Evolutionary conservation across 2,329 filamentous ascomycete genomes (phyloP).

Genomic region (Aureobasidium lini): DNA sequence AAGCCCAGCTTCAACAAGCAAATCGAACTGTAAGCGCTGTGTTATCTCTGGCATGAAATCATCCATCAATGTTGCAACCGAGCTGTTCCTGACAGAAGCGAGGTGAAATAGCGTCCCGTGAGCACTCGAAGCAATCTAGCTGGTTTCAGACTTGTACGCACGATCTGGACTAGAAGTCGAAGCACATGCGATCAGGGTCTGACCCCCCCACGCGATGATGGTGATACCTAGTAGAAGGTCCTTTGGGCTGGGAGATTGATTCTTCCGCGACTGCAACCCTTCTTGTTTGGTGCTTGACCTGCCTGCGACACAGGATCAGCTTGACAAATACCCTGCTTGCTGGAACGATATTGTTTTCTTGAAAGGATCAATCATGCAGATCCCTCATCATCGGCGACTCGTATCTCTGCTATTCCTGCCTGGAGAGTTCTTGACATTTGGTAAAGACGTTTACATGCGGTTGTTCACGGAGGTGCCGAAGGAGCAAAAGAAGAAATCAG

Average conservation of each 20-base stretch:
- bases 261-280: neutral
- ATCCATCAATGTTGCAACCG: neutral
- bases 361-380: neutral
- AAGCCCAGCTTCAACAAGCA: neutral
- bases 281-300: neutral
- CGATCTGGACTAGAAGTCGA: conserved; percentile 7
- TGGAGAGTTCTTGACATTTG: neutral
- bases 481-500: neutral
- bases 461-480: neutral
- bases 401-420: neutral
- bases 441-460: neutral
- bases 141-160: conserved; percentile 2
- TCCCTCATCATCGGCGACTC: neutral
- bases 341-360: neutral
- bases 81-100: neutral
- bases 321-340: neutral
- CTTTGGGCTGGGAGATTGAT: neutral
- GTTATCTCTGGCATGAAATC: neutral
- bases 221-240: neutral
- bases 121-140: neutral
- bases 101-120: neutral
- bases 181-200: conserved; percentile 1
- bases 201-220: neutral
- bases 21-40: neutral
- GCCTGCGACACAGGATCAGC: neutral